These are phyloP conservation scores for Trichosporon ovoides DNA, from an alignment of 1,284 basidiomycete species.

Conservation along the genomic window DNA sequence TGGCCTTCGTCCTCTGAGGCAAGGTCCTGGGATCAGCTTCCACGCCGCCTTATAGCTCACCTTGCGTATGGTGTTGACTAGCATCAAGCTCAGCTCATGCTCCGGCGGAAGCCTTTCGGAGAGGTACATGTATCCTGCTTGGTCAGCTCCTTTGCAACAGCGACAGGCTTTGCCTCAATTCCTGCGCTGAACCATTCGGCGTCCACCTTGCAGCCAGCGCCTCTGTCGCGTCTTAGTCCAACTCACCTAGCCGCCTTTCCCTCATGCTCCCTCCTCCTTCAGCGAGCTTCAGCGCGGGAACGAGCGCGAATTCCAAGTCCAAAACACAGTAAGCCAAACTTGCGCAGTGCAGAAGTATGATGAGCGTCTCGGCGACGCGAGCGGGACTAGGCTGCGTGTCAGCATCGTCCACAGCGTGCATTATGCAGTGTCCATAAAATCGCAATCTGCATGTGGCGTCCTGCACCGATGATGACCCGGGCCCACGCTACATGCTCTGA, in stretches of 20 bases:
- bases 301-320: conserved; percentile 33
- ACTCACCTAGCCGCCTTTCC: conserved; percentile 36
- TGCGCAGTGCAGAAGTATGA: conserved; percentile 36
- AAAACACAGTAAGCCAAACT: conserved; percentile 16
- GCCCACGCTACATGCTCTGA: neutral
- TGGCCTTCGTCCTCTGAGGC: conserved; percentile 24
- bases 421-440: neutral
- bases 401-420: neutral
- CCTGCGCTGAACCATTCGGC: too few species aligned
- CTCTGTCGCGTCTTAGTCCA: neutral
- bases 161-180: neutral
- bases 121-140: conserved; percentile 41
- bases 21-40: conserved; percentile 31
- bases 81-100: conserved; percentile 41
- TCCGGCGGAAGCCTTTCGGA: conserved; percentile 29
- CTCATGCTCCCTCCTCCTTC: conserved; percentile 32
- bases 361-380: conserved; percentile 32
- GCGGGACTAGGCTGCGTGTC: conserved; percentile 1
- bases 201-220: too few species aligned
- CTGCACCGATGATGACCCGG: too few species aligned
- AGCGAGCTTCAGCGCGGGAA: conserved; percentile 41
- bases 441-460: too few species aligned
- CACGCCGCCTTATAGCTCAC: conserved; percentile 13
- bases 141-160: neutral
- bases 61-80: conserved; percentile 48